These are phyloP conservation scores for Phytophthora meadii DNA, from an alignment of 352 stramenopile genomes.

Conservation along the genomic window DNA sequence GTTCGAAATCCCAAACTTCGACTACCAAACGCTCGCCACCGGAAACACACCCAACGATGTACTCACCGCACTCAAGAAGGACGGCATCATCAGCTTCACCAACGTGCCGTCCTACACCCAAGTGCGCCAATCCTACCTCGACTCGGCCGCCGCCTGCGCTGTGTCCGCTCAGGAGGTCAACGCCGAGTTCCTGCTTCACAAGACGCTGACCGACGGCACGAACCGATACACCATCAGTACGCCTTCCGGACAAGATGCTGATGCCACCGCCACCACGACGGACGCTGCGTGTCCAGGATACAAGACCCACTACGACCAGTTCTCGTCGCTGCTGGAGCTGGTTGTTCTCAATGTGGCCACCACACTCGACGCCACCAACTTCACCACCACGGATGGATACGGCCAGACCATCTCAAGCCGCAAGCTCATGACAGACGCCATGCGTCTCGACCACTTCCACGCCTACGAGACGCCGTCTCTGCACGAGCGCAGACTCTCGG, in stretches of 20 bases:
- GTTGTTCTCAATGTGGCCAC: conserved; percentile 54
- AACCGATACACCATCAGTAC: conserved; percentile 79
- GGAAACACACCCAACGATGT: conserved; percentile 45
- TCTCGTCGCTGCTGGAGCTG: conserved; percentile 53
- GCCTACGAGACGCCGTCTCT: conserved; percentile 50
- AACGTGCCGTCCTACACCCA: conserved; percentile 65
- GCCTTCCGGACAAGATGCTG: conserved; percentile 45
- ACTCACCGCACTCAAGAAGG: conserved; percentile 60
- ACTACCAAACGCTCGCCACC: conserved; percentile 50
- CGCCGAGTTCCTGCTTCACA: conserved; percentile 57
- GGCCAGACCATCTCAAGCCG: conserved; percentile 43
- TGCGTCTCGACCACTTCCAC: conserved; percentile 73
- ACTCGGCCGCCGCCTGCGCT: conserved; percentile 56
- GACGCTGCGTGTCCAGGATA: conserved; percentile 52
- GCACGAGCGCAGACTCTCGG: conserved; percentile 27
- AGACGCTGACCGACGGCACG: conserved; percentile 69
- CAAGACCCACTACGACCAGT: conserved; percentile 42
- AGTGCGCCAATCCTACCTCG: conserved; percentile 53
- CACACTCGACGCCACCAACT: conserved; percentile 51
- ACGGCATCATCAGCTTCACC: conserved; percentile 73
- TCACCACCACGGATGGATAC: conserved; percentile 53
- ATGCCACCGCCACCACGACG: conserved; percentile 35
- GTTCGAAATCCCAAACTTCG: conserved; percentile 62
- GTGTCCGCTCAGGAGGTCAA: conserved; percentile 39
- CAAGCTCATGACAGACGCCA: conserved; percentile 58